A percentile compares a stretch with the other conserved stretches of the same genome.
These are phyloP conservation scores for Zychaea mexicana DNA, from an alignment of 371 early-diverging fungal species.

Conservation along the genomic window DNA sequence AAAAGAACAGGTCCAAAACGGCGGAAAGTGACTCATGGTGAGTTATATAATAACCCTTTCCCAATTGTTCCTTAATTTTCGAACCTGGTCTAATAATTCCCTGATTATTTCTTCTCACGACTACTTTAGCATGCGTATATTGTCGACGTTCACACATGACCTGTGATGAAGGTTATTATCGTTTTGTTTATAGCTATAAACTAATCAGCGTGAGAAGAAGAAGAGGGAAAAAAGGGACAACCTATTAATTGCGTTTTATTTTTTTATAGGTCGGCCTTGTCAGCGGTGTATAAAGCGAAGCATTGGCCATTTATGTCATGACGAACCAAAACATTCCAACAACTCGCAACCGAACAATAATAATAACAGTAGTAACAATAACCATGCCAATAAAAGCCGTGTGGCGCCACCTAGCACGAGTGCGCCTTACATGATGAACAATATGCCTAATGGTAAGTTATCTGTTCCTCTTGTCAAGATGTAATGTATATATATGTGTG, in stretches of 20 bases:
- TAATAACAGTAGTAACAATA: slow-evolving; percentile 29
- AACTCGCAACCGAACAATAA: slow-evolving; percentile 20
- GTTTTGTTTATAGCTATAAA: not conserved
- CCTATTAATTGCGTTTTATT: not conserved
- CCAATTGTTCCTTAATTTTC: not conserved
- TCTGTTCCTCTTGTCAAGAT: too few species aligned
- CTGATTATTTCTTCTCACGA: not conserved
- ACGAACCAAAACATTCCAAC: slow-evolving; percentile 64
- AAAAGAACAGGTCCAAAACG: slow-evolving; percentile 69
- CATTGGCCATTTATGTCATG: slow-evolving; percentile 91
- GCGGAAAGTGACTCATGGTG: slow-evolving; percentile 78
- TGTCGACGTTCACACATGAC: slow-evolving; percentile 90
- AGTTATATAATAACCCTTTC: not conserved
- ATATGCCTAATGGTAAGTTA: slow-evolving; percentile 20
- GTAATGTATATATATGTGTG: too few species aligned
- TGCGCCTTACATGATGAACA: slow-evolving; percentile 24
- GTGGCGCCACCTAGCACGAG: slow-evolving; percentile 1
- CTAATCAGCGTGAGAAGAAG: too few species aligned
- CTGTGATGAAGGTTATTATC: slow-evolving; percentile 69
- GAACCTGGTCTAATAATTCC: not conserved
- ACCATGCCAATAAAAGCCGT: slow-evolving; percentile 17
- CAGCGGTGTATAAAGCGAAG: slow-evolving; percentile 92
- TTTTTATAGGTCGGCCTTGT: slow-evolving; percentile 79
- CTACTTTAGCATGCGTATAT: slow-evolving; percentile 36
- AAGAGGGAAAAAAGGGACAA: not conserved